Percentiles rank a stretch among this genome's conserved stretches.
Conservation (phyloP, 2,329 filamentous ascomycete species). For the Decorospora gaudefroyi region DNA sequence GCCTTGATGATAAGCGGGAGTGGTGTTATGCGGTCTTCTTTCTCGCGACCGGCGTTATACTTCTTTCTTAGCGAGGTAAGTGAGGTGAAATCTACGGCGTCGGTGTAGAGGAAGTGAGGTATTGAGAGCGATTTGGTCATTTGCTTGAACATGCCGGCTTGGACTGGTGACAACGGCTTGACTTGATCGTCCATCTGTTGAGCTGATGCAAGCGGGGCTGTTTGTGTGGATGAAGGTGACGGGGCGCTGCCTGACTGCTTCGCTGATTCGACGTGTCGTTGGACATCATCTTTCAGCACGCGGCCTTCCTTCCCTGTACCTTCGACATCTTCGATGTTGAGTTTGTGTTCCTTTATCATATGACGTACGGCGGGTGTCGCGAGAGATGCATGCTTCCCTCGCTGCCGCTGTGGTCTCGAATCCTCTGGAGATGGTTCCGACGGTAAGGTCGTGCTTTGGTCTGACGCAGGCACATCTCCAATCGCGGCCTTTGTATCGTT, state of each 20-base stretch:
- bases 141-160: slow-evolving; percentile 93
- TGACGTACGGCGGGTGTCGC: slow-evolving; percentile 93
- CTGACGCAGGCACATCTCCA: slow-evolving; percentile 20
- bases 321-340: slow-evolving; percentile 76
- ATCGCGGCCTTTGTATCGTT: slow-evolving; percentile 42
- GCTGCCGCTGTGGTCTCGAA: slow-evolving; percentile 37
- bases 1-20: slow-evolving; percentile 97
- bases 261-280: slow-evolving; percentile 44
- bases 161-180: slow-evolving; percentile 73
- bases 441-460: slow-evolving; percentile 27
- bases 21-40: slow-evolving; percentile 70
- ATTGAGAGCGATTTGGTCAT: slow-evolving; percentile 93
- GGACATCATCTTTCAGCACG: slow-evolving; percentile 90
- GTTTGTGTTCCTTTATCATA: slow-evolving; percentile 74
- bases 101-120: slow-evolving; percentile 93
- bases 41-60: slow-evolving; percentile 62
- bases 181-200: slow-evolving; percentile 63
- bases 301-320: slow-evolving; percentile 91
- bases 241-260: slow-evolving; percentile 30
- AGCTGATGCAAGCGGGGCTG: slow-evolving; percentile 8
- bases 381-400: slow-evolving; percentile 71
- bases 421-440: slow-evolving; percentile 25
- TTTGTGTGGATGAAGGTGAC: slow-evolving; percentile 40
- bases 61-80: slow-evolving; percentile 73
- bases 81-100: slow-evolving; percentile 80